phyloP scores from a whole-genome alignment of 176 grass and related monocot species.

The Rhynchospora tenuis region DNA sequence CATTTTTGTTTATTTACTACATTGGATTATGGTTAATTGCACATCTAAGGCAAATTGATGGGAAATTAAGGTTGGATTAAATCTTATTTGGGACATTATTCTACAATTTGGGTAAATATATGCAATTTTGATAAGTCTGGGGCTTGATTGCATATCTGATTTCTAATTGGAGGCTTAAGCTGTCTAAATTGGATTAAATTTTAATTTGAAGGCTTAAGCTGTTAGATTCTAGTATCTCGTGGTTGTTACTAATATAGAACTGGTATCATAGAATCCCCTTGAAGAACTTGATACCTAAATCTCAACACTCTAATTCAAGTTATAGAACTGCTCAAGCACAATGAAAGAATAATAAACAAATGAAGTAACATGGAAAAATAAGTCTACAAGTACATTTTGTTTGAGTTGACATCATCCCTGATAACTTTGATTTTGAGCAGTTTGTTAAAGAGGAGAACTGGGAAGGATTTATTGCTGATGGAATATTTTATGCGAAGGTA shows the following conservation, averaged over 20 bases:
- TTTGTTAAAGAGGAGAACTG: slow-evolving; percentile 82
- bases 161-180: neutral
- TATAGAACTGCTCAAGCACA: neutral
- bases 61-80: neutral
- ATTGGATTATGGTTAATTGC: neutral
- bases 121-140: neutral
- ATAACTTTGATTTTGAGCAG: slow-evolving; percentile 31
- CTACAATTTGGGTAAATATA: neutral
- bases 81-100: neutral
- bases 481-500: slow-evolving; percentile 79
- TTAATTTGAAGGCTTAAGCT: neutral
- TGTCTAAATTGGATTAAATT: neutral
- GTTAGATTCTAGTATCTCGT: neutral
- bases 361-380: neutral
- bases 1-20: neutral
- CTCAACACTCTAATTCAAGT: neutral
- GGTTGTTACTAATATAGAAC: neutral
- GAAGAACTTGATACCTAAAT: neutral
- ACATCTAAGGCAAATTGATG: neutral
- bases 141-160: neutral
- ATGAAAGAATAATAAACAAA: neutral
- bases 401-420: neutral
- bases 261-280: neutral
- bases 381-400: neutral
- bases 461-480: slow-evolving; percentile 69